These are phyloP conservation scores for Zygoascus ofunaensis DNA, from an alignment of 805 yeast genomes.

Conservation along the genomic window DNA sequence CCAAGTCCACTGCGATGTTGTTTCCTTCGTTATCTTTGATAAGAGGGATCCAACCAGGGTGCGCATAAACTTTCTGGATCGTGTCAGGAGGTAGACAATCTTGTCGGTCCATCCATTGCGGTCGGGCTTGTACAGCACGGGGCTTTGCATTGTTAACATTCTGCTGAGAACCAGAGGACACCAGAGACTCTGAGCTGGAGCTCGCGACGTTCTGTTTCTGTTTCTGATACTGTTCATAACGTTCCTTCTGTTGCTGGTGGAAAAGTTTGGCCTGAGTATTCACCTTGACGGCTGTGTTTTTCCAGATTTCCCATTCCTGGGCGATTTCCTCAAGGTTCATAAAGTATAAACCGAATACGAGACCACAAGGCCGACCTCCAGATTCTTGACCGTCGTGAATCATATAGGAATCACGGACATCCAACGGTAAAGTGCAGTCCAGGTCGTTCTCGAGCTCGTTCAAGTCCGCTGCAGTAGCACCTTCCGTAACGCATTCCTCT, in stretches of 20 bases:
- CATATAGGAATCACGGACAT: conserved; percentile 69
- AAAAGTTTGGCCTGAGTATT: conserved; percentile 12
- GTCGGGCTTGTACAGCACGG: conserved; percentile 11
- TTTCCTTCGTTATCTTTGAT: conserved; percentile 85
- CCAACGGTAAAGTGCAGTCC: conserved; percentile 62
- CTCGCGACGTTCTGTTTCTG: conserved; percentile 15
- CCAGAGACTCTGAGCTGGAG: conserved; percentile 10
- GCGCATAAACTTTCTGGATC: conserved; percentile 72
- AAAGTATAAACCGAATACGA: conserved; percentile 71
- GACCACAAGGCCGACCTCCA: conserved; percentile 64
- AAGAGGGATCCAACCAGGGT: conserved; percentile 85
- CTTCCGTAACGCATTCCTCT: conserved; percentile 63
- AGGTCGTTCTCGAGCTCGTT: conserved; percentile 77
- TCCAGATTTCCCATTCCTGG: conserved; percentile 79
- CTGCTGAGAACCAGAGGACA: background rate
- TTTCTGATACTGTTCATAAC: conserved; percentile 22
- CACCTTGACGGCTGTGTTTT: conserved; percentile 33
- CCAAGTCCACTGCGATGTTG: conserved; percentile 82
- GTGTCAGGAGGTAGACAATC: conserved; percentile 69
- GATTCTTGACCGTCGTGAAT: conserved; percentile 88
- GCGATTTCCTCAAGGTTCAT: conserved; percentile 74
- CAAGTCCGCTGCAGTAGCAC: conserved; percentile 74
- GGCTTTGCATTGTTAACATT: background rate
- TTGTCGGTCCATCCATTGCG: conserved; percentile 38
- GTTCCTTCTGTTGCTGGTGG: conserved; percentile 4